Conservation (phyloP, 257 asterid genomes). For the Penstemon davidsonii region DNA sequence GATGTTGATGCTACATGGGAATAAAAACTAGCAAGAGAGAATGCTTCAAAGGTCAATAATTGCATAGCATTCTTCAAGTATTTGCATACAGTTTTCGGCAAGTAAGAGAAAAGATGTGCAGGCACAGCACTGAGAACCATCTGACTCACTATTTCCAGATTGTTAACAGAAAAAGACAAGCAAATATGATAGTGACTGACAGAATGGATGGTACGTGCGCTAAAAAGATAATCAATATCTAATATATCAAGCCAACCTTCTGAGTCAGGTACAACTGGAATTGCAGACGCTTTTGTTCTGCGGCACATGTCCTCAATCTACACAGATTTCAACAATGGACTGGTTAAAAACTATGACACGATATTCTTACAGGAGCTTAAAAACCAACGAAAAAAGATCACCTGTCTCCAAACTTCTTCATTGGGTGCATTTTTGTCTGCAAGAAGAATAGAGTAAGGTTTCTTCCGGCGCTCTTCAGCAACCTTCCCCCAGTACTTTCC, state of each 20-base stretch:
- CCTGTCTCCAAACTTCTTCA: constrained; percentile 94
- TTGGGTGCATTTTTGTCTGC: constrained; percentile 99
- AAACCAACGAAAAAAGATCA: constrained; percentile 31
- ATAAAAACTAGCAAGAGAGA: constrained; percentile 18
- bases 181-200: constrained; percentile 8
- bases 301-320: constrained; percentile 93
- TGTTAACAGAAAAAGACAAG: constrained; percentile 4
- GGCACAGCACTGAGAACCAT: constrained; percentile 2
- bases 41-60: constrained; percentile 4
- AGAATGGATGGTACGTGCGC: background rate
- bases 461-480: constrained; percentile 75
- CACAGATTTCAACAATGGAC: constrained; percentile 29
- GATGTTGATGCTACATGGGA: constrained; percentile 12
- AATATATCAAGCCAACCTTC: constrained; percentile 59
- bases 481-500: constrained; percentile 86
- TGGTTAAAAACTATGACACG: constrained; percentile 15
- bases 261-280: constrained; percentile 91
- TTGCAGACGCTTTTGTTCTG: constrained; percentile 76
- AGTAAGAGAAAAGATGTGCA: constrained; percentile 4
- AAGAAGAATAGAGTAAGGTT: constrained; percentile 80
- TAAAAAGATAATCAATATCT: constrained; percentile 13
- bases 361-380: constrained; percentile 13
- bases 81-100: background rate
- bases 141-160: background rate
- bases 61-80: background rate